Base-by-base conservation (phyloP, 2,329 filamentous ascomycete genomes). In the Ophiostoma novo-ulmi region DNA sequence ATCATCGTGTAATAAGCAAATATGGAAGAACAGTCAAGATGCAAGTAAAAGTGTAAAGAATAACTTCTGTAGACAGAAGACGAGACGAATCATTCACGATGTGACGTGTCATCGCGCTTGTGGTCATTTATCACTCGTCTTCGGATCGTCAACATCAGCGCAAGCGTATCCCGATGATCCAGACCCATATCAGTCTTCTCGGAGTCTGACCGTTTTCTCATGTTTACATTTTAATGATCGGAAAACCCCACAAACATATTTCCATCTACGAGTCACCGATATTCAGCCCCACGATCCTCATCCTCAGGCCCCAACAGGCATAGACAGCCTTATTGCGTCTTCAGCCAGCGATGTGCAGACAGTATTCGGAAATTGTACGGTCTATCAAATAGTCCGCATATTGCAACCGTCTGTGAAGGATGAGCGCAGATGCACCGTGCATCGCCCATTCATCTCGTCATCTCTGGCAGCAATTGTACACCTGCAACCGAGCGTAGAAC, bases 361-460 rank as follows among this genome's bases (percentile, higher is more conserved):
- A 48, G 20, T 48, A 17, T 48, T 11, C 44, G 44, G 44, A 48
- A 20, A 48, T 7, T 20, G 44, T 48, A 48, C 7, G 44, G 44
- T 48, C 44, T 48, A 48, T 48, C 17, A 48, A 0, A 48, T 44
- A 48, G 44, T 48, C 44, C 44, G 17, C 44, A 20, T 48, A 48
- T 48, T 48, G 44, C 17, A 48, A 17, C 17, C 17, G 3, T n/a
- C 17, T 1, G 38, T 39, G 11, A 5, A 39, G 20, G 14, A 48
- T 48, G 17, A 2, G 44, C 44, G 17, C 41, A 48, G 44, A 48
- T 17, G 13, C 44, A 48, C 52, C 52, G 22, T 58, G n/a, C 52
- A 58, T 58, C 52, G 22, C 52, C 11, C 52, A 13, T 58, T 22
- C 52, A 58, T 58, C 52, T 58, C 52, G 52, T 58, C n/a, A 58